Evolutionary conservation across 75 land plant species (phyloP).

Genomic region (Cryptomeria japonica): DNA sequence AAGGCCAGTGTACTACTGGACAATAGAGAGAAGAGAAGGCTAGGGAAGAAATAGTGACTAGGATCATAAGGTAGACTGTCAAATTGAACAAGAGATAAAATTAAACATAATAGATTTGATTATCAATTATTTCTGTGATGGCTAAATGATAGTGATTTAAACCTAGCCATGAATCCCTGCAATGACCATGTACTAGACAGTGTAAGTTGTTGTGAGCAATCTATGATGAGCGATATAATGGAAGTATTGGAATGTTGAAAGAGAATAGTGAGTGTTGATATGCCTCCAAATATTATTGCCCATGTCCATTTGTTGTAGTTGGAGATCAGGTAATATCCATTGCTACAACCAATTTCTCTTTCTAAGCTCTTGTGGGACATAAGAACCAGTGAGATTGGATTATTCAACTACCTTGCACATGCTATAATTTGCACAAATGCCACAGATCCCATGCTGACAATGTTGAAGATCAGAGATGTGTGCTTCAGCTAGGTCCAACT

Average conservation of each 20-base stretch:
- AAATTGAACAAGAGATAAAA: no score
- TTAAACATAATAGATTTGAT: no score
- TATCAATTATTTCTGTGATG: background rate
- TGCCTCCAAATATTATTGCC: constrained; percentile 26
- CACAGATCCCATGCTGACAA: constrained; percentile 15
- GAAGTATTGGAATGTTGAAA: constrained; percentile 30
- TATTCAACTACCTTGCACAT: no score
- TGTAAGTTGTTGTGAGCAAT: constrained; percentile 29
- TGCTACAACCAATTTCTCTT: no score
- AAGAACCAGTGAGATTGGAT: background rate
- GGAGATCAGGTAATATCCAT: constrained; percentile 26
- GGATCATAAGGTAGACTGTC: no score
- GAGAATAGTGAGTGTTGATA: constrained; percentile 17
- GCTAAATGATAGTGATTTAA: background rate
- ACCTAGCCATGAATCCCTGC: no score
- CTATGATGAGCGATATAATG: constrained; percentile 28
- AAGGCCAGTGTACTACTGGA: no score
- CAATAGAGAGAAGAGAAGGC: no score
- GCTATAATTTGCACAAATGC: constrained; percentile 34
- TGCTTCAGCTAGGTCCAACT: no score
- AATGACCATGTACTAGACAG: constrained; percentile 38
- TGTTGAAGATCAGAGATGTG: constrained; percentile 35
- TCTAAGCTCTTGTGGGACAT: no score
- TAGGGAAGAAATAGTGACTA: no score
- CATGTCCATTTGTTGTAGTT: constrained; percentile 19